Evolutionary conservation across 2,329 filamentous ascomycete species (phyloP).

Genomic region (Fusarium decemcellulare): DNA sequence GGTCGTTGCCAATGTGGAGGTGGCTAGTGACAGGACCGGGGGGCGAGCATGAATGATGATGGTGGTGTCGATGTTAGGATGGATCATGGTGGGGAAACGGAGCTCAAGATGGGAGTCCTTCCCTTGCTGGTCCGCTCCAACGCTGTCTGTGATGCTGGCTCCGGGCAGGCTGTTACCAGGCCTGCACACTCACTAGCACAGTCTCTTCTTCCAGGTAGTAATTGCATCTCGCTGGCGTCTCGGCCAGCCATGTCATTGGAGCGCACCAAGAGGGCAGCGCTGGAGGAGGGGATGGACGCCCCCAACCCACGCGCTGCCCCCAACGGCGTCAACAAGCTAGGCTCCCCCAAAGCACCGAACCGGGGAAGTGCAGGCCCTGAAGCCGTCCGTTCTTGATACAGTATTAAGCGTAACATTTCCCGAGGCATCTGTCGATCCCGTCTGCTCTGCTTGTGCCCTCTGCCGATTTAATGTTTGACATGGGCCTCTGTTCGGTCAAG

Average conservation of each 20-base stretch:
- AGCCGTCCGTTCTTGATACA: conserved; percentile 30
- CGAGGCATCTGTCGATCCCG: conserved; percentile 41
- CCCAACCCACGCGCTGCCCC: conserved; percentile 40
- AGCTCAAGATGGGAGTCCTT: conserved; percentile 42
- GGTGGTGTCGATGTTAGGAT: conserved; percentile 49
- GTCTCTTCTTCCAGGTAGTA: conserved; percentile 20
- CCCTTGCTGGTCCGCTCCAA: conserved; percentile 35
- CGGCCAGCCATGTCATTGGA: conserved; percentile 40
- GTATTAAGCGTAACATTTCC: conserved; percentile 32
- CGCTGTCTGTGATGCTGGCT: conserved; percentile 37
- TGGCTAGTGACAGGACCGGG: conserved; percentile 50
- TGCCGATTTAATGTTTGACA: conserved; percentile 30
- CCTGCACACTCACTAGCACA: conserved; percentile 21
- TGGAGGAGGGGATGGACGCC: conserved; percentile 33
- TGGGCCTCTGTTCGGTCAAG: conserved; percentile 33
- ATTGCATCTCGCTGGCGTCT: conserved; percentile 35
- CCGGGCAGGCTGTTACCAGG: conserved; percentile 26
- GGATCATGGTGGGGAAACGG: conserved; percentile 45
- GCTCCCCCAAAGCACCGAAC: conserved; percentile 44
- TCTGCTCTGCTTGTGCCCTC: conserved; percentile 23
- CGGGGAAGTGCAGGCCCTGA: conserved; percentile 42
- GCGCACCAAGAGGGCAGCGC: conserved; percentile 31
- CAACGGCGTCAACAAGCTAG: conserved; percentile 31
- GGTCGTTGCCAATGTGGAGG: conserved; percentile 50
- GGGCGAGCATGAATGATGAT: conserved; percentile 47